phyloP scores from a whole-genome alignment of 129 eudicot genomes.

The Cynara cardunculus region DNA sequence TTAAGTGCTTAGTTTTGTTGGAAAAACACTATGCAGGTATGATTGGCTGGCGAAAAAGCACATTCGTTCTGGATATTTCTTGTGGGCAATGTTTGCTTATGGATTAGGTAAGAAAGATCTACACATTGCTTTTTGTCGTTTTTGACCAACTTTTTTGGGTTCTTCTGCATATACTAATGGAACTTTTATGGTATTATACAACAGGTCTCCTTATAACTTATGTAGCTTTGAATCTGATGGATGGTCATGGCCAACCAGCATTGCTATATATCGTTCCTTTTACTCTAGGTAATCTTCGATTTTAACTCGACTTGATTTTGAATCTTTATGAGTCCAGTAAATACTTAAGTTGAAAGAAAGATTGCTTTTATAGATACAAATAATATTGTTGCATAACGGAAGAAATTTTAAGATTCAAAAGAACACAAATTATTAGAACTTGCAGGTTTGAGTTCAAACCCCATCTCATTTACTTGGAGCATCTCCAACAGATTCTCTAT shows the following conservation, averaged over 20 bases:
- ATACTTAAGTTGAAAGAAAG: background rate
- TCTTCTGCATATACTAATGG: slow-evolving; percentile 1
- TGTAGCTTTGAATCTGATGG: slow-evolving; percentile 81
- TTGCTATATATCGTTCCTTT: slow-evolving; percentile 87
- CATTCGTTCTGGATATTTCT: slow-evolving; percentile 70
- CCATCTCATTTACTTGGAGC: too few species aligned
- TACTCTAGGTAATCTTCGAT: slow-evolving; percentile 51
- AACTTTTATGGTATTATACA: slow-evolving; percentile 10
- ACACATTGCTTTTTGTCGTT: background rate
- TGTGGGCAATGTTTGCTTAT: slow-evolving; percentile 84
- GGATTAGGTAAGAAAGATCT: slow-evolving; percentile 57
- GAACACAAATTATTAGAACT: background rate
- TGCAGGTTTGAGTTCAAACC: too few species aligned
- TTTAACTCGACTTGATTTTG: background rate
- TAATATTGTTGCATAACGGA: background rate
- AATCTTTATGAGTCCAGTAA: slow-evolving; percentile 1
- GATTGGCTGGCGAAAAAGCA: slow-evolving; percentile 83
- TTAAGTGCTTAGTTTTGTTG: background rate
- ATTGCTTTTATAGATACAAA: background rate
- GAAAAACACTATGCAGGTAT: slow-evolving; percentile 40
- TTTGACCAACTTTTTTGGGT: background rate
- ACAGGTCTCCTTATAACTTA: slow-evolving; percentile 83
- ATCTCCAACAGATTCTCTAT: too few species aligned
- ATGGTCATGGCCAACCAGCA: slow-evolving; percentile 92
- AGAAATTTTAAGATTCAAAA: background rate